Conservation (phyloP, 345 rosid species). For the Mallotus nudiflorus region DNA sequence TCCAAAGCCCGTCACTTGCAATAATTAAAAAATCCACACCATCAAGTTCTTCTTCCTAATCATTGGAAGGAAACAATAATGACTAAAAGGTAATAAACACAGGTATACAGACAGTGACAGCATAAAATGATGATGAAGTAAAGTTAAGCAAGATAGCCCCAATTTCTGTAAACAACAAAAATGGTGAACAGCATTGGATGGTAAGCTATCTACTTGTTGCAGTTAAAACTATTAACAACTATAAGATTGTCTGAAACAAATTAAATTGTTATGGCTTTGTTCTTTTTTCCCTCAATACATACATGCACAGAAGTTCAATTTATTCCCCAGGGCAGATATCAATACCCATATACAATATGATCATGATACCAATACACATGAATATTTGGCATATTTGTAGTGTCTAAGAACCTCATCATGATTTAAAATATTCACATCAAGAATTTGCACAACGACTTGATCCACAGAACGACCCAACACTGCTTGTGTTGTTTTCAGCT, state of each 20-base stretch:
- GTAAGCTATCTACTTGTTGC: too few species aligned
- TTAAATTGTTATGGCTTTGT: too few species aligned
- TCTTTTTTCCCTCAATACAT: not conserved
- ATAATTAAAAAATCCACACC: slow-evolving; percentile 54
- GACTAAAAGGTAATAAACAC: slow-evolving; percentile 11
- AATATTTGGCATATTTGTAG: not conserved
- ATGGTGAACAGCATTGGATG: too few species aligned
- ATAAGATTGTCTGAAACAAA: not conserved
- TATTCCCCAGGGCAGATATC: not conserved
- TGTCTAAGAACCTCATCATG: not conserved
- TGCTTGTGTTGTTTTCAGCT: not conserved
- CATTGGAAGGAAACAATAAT: slow-evolving; percentile 10
- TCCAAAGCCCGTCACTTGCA: slow-evolving; percentile 69
- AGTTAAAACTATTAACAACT: not conserved
- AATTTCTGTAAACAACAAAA: too few species aligned
- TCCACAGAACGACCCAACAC: not conserved
- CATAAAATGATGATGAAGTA: not conserved
- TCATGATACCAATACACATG: not conserved
- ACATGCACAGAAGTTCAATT: not conserved
- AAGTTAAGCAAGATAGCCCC: not conserved
- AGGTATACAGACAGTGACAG: not conserved
- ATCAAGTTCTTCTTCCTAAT: slow-evolving; percentile 53
- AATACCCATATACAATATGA: not conserved
- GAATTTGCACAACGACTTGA: too few species aligned
- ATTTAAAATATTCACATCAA: too few species aligned